Evolutionary conservation across 257 asterid species (phyloP), one percentile per base, ranked within the genome.

Genomic region (Solanum dulcamara): DNA sequence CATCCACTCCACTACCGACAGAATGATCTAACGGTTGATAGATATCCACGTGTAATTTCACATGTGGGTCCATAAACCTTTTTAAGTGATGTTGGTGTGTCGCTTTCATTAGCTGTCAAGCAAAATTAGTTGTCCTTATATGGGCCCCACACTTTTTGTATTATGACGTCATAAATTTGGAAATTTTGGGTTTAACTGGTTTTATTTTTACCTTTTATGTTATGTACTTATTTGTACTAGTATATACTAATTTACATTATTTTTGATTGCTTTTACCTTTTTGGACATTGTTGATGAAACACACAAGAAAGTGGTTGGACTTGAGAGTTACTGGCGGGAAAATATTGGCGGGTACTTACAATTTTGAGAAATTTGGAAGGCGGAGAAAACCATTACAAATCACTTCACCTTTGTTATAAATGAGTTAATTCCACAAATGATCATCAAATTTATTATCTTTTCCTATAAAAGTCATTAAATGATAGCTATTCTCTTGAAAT

Each of bases 81-180:
- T 68, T 72, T 77, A 50, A 77, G 83, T 84, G 84, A 88, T 42
- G 89, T 81, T 87, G 88, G 82, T 20, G 87, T 85, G 88, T 90
- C 90, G 53, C 74, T 86, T 81, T 90, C 89, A 87, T 87, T 89
- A 75, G 92, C 91, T 88, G 91, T 87, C 83, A 20, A 71, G 46
- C 86, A 40, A 59, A 20, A 33, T 4, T 11, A 64, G 38, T 57
- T 79, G 55, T 35, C 33, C n/a, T 74, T 77, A 28, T 28, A 14
- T 46, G 28, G 60, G 57, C 1, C 20, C 62, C 2, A 2, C n/a
- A 17, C 5, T 66, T 9, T 26, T 22, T 35, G 6, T 64, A 50
- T 64, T 82, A 53, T 81, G 80, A 48, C 15, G 80, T 80, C 66
- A 13, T 72, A 33, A 83, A 87, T 66, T 28, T 35, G 30, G 12